These are phyloP conservation scores for Triglochin maritima DNA, from an alignment of 106 monocot genomes.

Conservation along the genomic window DNA sequence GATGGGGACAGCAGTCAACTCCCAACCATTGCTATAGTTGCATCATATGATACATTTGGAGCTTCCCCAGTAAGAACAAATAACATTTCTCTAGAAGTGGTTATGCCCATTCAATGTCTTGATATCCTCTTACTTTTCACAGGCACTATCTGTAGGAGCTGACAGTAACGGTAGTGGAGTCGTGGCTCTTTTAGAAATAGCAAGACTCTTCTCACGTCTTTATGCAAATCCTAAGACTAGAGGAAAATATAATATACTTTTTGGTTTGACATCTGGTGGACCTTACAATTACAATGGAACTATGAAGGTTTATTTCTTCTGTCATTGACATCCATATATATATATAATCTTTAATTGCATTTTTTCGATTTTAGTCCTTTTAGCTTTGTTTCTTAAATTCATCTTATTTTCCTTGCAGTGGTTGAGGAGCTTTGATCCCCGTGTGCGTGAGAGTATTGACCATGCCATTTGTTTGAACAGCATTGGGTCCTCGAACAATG, in stretches of 20 bases:
- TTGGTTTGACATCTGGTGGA: constrained; percentile 99
- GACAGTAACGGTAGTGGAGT: constrained; percentile 99
- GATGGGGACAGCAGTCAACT: constrained; percentile 69
- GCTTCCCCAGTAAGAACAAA: constrained; percentile 67
- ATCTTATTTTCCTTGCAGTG: constrained; percentile 43
- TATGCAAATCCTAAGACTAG: constrained; percentile 88
- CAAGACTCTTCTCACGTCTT: constrained; percentile 78
- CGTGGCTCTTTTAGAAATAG: constrained; percentile 88
- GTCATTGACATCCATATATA: not conserved
- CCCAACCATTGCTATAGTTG: constrained; percentile 95
- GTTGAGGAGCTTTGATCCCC: constrained; percentile 92
- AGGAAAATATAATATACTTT: constrained; percentile 91
- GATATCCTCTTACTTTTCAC: constrained; percentile 7
- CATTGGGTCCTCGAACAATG: constrained; percentile 70
- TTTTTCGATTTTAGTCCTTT: not conserved
- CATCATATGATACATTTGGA: constrained; percentile 98
- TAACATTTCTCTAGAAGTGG: not conserved
- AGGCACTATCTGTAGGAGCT: constrained; percentile 83
- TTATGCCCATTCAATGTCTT: not conserved
- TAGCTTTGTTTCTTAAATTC: not conserved
- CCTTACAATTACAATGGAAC: constrained; percentile 99
- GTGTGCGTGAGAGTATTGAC: constrained; percentile 93
- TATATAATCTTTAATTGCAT: not conserved
- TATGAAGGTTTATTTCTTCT: constrained; percentile 43
- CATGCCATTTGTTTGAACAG: constrained; percentile 99